These are phyloP conservation scores for Globisporangium emineosum DNA, from an alignment of 352 stramenopile species.

Conservation along the genomic window DNA sequence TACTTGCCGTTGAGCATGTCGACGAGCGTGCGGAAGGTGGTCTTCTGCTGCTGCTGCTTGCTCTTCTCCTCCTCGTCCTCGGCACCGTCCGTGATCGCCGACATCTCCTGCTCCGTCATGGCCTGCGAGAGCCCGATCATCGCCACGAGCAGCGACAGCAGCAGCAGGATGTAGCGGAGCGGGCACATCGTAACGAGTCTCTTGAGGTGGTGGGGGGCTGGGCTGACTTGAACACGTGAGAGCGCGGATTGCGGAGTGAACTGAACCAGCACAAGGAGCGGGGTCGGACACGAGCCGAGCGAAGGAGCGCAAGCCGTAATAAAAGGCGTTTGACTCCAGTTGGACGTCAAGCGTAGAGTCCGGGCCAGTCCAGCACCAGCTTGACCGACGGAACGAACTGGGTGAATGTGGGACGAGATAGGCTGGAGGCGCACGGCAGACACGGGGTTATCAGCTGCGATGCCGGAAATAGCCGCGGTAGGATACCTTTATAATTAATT, in stretches of 20 bases:
- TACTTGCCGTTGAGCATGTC: conserved; percentile 89
- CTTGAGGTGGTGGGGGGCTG: neutral
- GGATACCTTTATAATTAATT: neutral
- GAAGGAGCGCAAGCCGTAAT: neutral
- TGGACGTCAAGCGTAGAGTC: conserved; percentile 3
- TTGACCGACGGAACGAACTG: conserved; percentile 12
- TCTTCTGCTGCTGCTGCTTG: conserved; percentile 47
- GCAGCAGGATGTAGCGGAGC: conserved; percentile 82
- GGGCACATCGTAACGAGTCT: conserved; percentile 63
- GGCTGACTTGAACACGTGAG: neutral
- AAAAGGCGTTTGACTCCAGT: conserved; percentile 4
- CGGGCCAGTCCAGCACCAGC: conserved; percentile 1
- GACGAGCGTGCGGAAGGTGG: conserved; percentile 67
- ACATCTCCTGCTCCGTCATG: conserved; percentile 68
- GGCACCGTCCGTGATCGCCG: conserved; percentile 47
- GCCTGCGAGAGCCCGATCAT: conserved; percentile 82
- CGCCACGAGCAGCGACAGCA: conserved; percentile 80
- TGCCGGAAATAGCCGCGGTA: conserved; percentile 8
- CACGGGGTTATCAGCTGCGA: conserved; percentile 2
- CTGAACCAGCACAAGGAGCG: neutral
- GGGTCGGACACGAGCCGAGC: neutral
- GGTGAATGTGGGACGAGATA: conserved; percentile 8
- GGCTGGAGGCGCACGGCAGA: conserved; percentile 4
- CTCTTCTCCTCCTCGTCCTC: conserved; percentile 52
- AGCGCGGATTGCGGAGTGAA: conserved; percentile 12